Percentiles rank a stretch among this genome's conserved stretches.
These are phyloP conservation scores for Zygosaccharomyces siamensis DNA, from an alignment of 805 yeast species.

Conservation along the genomic window DNA sequence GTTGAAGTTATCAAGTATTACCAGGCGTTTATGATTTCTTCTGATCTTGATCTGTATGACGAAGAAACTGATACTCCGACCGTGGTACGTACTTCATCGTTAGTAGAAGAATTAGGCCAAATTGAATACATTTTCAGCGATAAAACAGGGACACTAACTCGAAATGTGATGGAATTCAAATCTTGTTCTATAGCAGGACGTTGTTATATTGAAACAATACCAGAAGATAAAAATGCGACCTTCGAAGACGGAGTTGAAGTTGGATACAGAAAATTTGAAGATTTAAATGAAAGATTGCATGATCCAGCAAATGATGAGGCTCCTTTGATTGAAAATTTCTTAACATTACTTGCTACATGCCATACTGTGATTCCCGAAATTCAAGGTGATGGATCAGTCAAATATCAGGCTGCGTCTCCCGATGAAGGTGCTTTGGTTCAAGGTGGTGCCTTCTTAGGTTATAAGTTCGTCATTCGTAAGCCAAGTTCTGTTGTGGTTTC, in stretches of 20 bases:
- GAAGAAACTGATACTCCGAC: slow-evolving; percentile 89
- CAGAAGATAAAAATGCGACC: slow-evolving; percentile 79
- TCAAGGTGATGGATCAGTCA: slow-evolving; percentile 57
- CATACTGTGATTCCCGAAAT: slow-evolving; percentile 97
- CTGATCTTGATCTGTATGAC: slow-evolving; percentile 90
- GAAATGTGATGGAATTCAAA: slow-evolving; percentile 95
- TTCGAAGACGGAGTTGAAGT: slow-evolving; percentile 73
- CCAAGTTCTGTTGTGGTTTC: slow-evolving; percentile 76
- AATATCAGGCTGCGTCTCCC: slow-evolving; percentile 98
- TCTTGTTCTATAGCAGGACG: slow-evolving; percentile 90
- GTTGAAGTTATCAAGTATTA: slow-evolving; percentile 93
- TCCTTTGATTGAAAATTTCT: slow-evolving; percentile 61
- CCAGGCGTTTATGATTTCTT: slow-evolving; percentile 89
- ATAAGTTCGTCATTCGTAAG: slow-evolving; percentile 73
- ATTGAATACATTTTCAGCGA: slow-evolving; percentile 94
- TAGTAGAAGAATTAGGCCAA: slow-evolving; percentile 96
- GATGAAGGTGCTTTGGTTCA: slow-evolving; percentile 98
- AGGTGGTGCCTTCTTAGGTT: slow-evolving; percentile 90
- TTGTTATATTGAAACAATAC: slow-evolving; percentile 81
- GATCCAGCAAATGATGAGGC: slow-evolving; percentile 45
- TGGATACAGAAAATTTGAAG: slow-evolving; percentile 71
- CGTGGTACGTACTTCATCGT: slow-evolving; percentile 87
- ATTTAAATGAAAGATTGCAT: slow-evolving; percentile 45
- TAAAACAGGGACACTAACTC: slow-evolving; percentile 93
- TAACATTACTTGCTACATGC: slow-evolving; percentile 82